A percentile compares a stretch with the other conserved stretches of the same genome.
These are phyloP conservation scores for Mortierella sp. DNA, from an alignment of 371 early-diverging fungal genomes.

Conservation along the genomic window DNA sequence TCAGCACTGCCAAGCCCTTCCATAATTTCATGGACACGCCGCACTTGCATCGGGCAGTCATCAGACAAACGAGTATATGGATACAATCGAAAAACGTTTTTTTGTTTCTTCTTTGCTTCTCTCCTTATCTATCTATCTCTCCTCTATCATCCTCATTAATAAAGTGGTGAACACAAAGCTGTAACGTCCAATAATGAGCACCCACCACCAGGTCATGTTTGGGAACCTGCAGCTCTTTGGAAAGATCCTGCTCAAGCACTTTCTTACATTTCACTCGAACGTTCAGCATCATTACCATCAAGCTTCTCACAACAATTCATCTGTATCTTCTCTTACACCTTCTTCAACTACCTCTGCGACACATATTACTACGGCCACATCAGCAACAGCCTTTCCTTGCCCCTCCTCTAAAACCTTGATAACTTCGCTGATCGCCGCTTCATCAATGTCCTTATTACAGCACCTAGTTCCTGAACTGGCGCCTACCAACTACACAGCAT, in stretches of 20 bases:
- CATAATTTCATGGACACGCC: background rate
- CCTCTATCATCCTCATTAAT: background rate
- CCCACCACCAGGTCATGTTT: background rate
- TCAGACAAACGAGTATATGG: background rate
- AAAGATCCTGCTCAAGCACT: conserved; percentile 18
- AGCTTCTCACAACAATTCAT: background rate
- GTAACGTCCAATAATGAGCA: background rate
- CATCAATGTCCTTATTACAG: background rate
- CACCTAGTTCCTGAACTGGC: background rate
- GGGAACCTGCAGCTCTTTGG: conserved; percentile 13
- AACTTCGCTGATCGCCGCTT: background rate
- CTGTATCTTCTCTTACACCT: background rate
- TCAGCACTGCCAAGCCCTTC: background rate
- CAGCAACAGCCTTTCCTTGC: background rate
- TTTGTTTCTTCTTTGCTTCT: background rate
- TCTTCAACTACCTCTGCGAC: background rate
- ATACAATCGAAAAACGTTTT: no score
- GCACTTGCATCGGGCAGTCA: background rate
- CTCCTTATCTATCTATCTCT: background rate
- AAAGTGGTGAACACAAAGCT: background rate
- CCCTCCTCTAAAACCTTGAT: background rate
- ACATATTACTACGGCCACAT: background rate
- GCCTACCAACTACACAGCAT: background rate
- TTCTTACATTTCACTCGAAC: conserved; percentile 1
- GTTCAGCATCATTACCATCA: background rate